These are phyloP conservation scores for Suhomyces xylopsoci DNA, from an alignment of 805 yeast species.

Conservation along the genomic window DNA sequence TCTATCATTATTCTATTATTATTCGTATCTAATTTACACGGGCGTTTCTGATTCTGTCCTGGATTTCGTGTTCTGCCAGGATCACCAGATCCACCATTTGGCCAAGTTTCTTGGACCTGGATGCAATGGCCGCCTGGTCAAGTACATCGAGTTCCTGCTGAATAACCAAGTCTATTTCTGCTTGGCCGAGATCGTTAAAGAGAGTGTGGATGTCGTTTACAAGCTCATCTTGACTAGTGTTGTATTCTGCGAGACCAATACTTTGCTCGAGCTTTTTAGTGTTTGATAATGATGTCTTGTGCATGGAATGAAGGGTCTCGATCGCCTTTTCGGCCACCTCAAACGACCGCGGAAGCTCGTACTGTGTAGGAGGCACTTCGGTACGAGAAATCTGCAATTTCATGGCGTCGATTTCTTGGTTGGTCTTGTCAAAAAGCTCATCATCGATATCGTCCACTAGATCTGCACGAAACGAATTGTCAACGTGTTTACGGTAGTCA, in stretches of 20 bases:
- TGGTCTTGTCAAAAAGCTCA: conserved; percentile 17
- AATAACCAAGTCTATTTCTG: conserved; percentile 15
- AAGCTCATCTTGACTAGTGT: conserved; percentile 4
- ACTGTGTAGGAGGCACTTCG: not conserved
- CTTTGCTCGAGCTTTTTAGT: conserved; percentile 1
- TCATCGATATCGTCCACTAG: conserved; percentile 32
- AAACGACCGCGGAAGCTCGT: conserved; percentile 13
- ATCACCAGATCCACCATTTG: conserved; percentile 19
- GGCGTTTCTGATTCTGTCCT: conserved; percentile 1
- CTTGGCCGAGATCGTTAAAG: conserved; percentile 11
- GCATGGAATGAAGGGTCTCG: conserved; percentile 16
- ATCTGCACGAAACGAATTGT: conserved; percentile 14
- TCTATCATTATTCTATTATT: not conserved
- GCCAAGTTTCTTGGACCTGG: conserved; percentile 19
- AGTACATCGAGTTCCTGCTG: conserved; percentile 7
- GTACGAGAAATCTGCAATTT: not conserved
- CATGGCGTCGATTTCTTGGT: conserved; percentile 10
- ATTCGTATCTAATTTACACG: not conserved
- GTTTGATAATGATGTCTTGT: conserved; percentile 2
- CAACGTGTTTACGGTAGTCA: conserved; percentile 35
- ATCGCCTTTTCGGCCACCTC: conserved; percentile 16
- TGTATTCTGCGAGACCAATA: conserved; percentile 5
- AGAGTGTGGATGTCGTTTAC: conserved; percentile 7
- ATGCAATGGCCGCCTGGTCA: conserved; percentile 19
- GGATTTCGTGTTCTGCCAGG: not conserved